These are phyloP conservation scores for Ampelomyces quisqualis DNA, from an alignment of 2,329 filamentous ascomycete species.

Conservation along the genomic window DNA sequence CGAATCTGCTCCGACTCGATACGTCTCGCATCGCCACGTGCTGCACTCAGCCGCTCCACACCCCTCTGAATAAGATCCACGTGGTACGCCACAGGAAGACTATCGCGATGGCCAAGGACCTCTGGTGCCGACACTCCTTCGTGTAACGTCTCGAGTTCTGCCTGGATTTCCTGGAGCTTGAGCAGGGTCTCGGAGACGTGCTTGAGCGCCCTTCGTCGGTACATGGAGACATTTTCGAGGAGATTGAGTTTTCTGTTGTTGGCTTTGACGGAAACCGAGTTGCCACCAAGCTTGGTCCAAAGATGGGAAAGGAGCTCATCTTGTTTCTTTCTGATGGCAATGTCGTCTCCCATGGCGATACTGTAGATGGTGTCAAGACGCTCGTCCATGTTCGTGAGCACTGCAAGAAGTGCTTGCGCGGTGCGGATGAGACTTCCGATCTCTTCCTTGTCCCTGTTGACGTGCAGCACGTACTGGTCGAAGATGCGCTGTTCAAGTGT, in stretches of 20 bases:
- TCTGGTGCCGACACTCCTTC: constrained; percentile 70
- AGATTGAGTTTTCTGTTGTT: constrained; percentile 65
- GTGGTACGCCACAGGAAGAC: constrained; percentile 69
- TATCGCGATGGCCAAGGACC: constrained; percentile 53
- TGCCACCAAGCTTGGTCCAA: constrained; percentile 74
- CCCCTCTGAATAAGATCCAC: constrained; percentile 73
- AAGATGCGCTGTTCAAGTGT: constrained; percentile 56
- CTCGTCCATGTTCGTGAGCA: constrained; percentile 68
- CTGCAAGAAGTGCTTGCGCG: constrained; percentile 65
- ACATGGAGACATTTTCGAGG: constrained; percentile 64
- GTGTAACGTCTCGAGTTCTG: constrained; percentile 68
- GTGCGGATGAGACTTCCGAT: constrained; percentile 68
- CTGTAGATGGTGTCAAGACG: constrained; percentile 69
- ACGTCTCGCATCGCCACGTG: constrained; percentile 60
- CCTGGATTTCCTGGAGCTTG: constrained; percentile 71
- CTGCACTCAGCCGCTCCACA: constrained; percentile 68
- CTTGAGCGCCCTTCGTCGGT: constrained; percentile 64
- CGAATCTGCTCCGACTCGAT: constrained; percentile 57
- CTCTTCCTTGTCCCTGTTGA: constrained; percentile 67
- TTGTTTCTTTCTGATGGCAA: constrained; percentile 59
- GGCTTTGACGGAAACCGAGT: constrained; percentile 60
- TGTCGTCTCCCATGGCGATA: constrained; percentile 65
- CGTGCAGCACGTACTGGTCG: constrained; percentile 75
- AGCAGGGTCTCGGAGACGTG: constrained; percentile 71
- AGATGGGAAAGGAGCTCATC: constrained; percentile 68